Conservation (phyloP, 2,329 filamentous ascomycete species). For the Paramyrothecium sp. region DNA sequence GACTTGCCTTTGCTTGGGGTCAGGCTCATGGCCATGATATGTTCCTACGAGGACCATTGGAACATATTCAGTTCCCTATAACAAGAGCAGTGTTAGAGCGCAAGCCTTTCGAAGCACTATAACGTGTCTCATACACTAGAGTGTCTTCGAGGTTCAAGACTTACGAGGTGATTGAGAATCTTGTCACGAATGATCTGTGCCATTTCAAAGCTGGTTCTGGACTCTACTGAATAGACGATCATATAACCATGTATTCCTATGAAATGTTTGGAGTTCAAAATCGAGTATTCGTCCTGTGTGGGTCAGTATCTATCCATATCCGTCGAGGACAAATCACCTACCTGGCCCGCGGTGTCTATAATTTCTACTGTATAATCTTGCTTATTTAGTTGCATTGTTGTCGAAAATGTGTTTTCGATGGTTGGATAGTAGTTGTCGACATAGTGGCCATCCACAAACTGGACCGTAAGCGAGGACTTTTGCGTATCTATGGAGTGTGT, state of each 20-base stretch:
- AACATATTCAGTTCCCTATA: slow-evolving; percentile 83
- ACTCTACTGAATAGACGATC: slow-evolving; percentile 97
- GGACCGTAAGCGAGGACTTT: slow-evolving; percentile 95
- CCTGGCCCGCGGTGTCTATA: slow-evolving; percentile 95
- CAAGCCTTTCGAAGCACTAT: neutral
- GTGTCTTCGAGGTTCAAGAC: slow-evolving; percentile 22
- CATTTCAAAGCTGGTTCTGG: slow-evolving; percentile 95
- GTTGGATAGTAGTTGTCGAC: slow-evolving; percentile 99
- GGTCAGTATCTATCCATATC: too few species aligned
- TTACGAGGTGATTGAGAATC: slow-evolving; percentile 91
- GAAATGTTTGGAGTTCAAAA: slow-evolving; percentile 97
- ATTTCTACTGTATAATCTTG: slow-evolving; percentile 96
- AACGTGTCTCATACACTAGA: too few species aligned
- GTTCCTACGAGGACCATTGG: slow-evolving; percentile 95
- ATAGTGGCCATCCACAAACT: slow-evolving; percentile 96
- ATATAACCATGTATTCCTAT: slow-evolving; percentile 99
- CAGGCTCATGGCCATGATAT: slow-evolving; percentile 93
- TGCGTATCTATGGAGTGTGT: slow-evolving; percentile 51
- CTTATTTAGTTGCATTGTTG: slow-evolving; percentile 86
- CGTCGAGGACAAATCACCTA: slow-evolving; percentile 35
- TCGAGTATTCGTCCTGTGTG: slow-evolving; percentile 90
- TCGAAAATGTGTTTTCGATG: slow-evolving; percentile 98
- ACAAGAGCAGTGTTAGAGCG: too few species aligned
- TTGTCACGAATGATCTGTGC: slow-evolving; percentile 93
- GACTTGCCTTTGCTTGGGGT: slow-evolving; percentile 92